Base-by-base conservation (phyloP, 495 filamentous ascomycete species). In the Neurospora sp. region DNA sequence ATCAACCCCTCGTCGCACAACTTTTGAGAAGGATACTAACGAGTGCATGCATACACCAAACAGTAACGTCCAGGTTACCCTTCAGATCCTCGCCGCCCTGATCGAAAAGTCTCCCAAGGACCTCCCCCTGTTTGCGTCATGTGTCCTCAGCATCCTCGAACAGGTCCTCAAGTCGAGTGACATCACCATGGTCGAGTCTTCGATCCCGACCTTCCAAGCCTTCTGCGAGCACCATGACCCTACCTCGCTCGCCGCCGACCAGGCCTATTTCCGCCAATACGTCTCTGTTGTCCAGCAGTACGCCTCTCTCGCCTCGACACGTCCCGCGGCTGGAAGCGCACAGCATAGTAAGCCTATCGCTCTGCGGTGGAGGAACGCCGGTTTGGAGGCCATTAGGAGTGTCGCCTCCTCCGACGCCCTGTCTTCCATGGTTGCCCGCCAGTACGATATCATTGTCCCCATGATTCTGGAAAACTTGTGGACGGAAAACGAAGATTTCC, bases 21-120 rank as follows among this genome's bases (percentile, higher is more conserved):
- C 53, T 35, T 37, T 65, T 8, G 6, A 1, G 53, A 35, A 18
- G 27, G 53, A 65, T 35, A 65, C 53, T 65, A 65, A 65, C 53
- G 53, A 65, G 53, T 37, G 27, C 53, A 65, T 61, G 53, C 53
- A 18, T 35, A 35, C 22, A 9, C 14, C 38, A 71, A 53, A 68
- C 75, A 97, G 93, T 72, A 96, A 97, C 84, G 92, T 97, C 44
- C 93, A 97, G 81, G 93, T 98, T 72, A 96, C 93, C 22, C 89
- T 98, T 42, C 90, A 95, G 77, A 96, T 98, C 71, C 82, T 97
- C 71, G 90, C 89, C 45, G 92, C 94, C 41, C 86, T 98, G 72
- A 94, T 98, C 81, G 93, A 97, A 78, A 97, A 97, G 81, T 86
- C 92, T 22, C 93, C 93, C 40, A 92, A 93, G 79, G 93, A 97